A percentile compares a stretch with the other conserved stretches of the same genome.
Evolutionary conservation across 2,329 filamentous ascomycete genomes (phyloP).

Genomic region (Ophiostoma sp.): DNA sequence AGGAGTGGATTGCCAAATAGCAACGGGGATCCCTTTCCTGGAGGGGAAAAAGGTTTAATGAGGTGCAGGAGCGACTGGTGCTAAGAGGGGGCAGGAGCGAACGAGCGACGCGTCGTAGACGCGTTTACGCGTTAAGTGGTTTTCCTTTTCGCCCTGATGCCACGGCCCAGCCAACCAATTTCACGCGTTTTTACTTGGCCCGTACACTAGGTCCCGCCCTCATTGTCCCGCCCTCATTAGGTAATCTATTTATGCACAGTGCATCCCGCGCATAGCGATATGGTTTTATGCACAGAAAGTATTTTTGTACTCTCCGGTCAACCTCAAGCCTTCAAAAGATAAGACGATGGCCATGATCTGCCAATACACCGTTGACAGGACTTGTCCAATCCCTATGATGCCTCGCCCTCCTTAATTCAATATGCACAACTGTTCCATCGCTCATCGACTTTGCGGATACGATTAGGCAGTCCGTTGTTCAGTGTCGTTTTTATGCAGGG

Average conservation of each 20-base stretch:
- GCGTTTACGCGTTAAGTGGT: conserved; percentile 32
- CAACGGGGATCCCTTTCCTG: neutral
- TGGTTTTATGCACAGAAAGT: neutral
- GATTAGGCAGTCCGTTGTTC: conserved; percentile 4
- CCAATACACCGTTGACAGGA: neutral
- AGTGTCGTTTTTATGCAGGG: conserved; percentile 20
- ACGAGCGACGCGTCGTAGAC: conserved; percentile 24
- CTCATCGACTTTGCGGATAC: conserved; percentile 14
- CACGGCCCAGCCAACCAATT: conserved; percentile 10
- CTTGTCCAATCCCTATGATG: neutral
- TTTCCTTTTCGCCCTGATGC: neutral
- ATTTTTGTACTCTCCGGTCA: neutral
- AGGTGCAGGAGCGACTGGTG: conserved; percentile 10
- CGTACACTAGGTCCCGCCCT: neutral
- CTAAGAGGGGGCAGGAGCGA: conserved; percentile 17
- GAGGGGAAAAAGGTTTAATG: conserved; percentile 23
- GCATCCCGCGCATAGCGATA: neutral
- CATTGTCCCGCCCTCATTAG: too few relatives aligned
- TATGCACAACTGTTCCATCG: neutral
- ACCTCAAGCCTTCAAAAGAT: neutral
- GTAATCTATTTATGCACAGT: neutral
- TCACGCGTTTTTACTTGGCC: neutral
- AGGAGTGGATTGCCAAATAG: conserved; percentile 16
- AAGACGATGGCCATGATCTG: neutral
- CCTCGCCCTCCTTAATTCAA: neutral